Evolutionary conservation across 1,284 basidiomycete genomes (phyloP).

Genomic region (Ceratobasidium sp.): DNA sequence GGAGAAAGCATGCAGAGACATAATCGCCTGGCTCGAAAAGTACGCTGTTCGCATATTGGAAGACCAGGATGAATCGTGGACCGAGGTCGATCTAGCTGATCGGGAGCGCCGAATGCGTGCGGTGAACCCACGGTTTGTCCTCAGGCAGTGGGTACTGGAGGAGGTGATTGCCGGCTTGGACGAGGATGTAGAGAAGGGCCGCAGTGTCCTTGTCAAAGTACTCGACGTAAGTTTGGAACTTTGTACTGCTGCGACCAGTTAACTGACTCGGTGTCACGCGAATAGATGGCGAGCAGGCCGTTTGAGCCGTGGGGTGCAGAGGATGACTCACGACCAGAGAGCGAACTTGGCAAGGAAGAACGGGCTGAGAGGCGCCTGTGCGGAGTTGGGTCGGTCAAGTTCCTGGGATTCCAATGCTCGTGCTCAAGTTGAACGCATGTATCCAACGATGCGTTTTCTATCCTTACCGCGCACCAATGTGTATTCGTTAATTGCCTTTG

Average conservation of each 20-base stretch:
- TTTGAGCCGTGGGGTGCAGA: constrained; percentile 83
- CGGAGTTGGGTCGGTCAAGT: constrained; percentile 71
- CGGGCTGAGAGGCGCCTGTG: constrained; percentile 79
- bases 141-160: constrained; percentile 92
- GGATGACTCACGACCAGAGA: constrained; percentile 55
- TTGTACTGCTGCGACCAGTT: constrained; percentile 31
- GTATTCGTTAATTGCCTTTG: no score
- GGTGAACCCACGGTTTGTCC: constrained; percentile 85
- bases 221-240: constrained; percentile 62
- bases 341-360: constrained; percentile 63
- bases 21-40: constrained; percentile 65
- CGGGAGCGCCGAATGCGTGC: constrained; percentile 55
- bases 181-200: constrained; percentile 63
- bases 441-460: neutral
- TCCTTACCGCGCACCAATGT: no score
- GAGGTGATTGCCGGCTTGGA: constrained; percentile 81
- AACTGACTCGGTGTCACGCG: constrained; percentile 3
- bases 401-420: constrained; percentile 92
- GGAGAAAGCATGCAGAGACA: constrained; percentile 26
- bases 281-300: constrained; percentile 78
- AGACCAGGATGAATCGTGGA: constrained; percentile 58
- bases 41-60: constrained; percentile 68
- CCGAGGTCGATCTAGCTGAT: constrained; percentile 48
- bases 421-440: constrained; percentile 71
- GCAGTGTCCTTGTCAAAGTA: constrained; percentile 72